A percentile compares a stretch with the other conserved stretches of the same genome.
Evolutionary conservation across 345 rosid species (phyloP).

Genomic region (Capsella bursapastoris): DNA sequence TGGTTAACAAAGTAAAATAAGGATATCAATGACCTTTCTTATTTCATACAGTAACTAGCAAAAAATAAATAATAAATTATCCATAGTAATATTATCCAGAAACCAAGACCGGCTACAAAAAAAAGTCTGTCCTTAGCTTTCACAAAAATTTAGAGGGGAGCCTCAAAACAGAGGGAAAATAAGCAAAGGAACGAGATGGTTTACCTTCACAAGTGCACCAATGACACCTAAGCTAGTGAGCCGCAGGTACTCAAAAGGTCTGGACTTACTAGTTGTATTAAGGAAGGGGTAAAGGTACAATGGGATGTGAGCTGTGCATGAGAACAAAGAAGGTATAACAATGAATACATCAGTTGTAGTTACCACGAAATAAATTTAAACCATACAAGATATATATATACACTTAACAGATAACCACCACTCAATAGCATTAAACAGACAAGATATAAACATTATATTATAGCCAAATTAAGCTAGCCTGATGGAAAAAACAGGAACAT

Average conservation of each 20-base stretch:
- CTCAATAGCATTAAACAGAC: not conserved
- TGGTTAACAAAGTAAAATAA: conserved; percentile 37
- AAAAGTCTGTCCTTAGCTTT: not conserved
- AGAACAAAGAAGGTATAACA: conserved; percentile 1
- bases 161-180: conserved; percentile 4
- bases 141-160: not conserved
- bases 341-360: not conserved
- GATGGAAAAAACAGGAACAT: conserved; percentile 35
- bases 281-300: conserved; percentile 93
- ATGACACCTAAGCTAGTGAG: conserved; percentile 99
- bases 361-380: not conserved
- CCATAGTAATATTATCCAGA: not conserved
- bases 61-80: conserved; percentile 12
- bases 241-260: conserved; percentile 94
- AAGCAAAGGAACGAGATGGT: conserved; percentile 6
- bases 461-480: conserved; percentile 14
- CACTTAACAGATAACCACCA: not conserved
- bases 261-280: conserved; percentile 92
- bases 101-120: conserved; percentile 8
- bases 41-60: conserved; percentile 4
- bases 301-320: conserved; percentile 89
- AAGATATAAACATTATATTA: not conserved
- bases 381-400: not conserved
- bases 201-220: conserved; percentile 98
- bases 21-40: not conserved